These are phyloP conservation scores for Hygrocybe coccinea DNA, from an alignment of 768 basidiomycete genomes.

Conservation along the genomic window DNA sequence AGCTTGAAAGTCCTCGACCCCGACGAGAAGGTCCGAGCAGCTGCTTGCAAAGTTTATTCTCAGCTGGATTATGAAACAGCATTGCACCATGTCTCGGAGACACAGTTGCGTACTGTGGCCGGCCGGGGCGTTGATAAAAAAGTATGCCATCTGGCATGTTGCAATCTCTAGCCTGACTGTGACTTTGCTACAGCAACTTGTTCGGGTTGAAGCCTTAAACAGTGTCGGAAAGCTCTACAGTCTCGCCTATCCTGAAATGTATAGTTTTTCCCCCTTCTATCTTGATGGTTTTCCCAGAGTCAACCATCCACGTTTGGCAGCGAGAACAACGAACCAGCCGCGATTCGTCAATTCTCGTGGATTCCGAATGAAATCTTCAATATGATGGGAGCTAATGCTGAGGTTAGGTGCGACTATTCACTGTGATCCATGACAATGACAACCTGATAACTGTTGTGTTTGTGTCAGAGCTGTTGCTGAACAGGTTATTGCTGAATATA, in stretches of 20 bases:
- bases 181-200: constrained; percentile 39
- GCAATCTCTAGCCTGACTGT: not conserved
- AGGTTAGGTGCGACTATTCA: constrained; percentile 48
- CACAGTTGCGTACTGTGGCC: constrained; percentile 58
- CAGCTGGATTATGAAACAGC: constrained; percentile 88
- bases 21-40: constrained; percentile 86
- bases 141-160: constrained; percentile 36
- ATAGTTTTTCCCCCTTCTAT: constrained; percentile 25
- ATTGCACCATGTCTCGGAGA: constrained; percentile 69
- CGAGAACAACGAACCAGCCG: constrained; percentile 70
- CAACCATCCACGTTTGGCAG: constrained; percentile 36
- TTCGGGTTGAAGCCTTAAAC: constrained; percentile 72
- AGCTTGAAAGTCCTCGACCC: constrained; percentile 70
- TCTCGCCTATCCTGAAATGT: constrained; percentile 89
- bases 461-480: constrained; percentile 54
- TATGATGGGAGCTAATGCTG: constrained; percentile 45
- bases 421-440: not conserved
- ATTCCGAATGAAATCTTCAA: constrained; percentile 75
- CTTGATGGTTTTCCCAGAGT: constrained; percentile 4
- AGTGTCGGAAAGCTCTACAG: constrained; percentile 74
- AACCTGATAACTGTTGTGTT: not conserved
- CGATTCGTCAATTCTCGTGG: constrained; percentile 83
- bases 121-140: constrained; percentile 82
- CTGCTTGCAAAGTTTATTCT: constrained; percentile 76
- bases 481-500: constrained; percentile 61